Evolutionary conservation across 2,329 filamentous ascomycete genomes (phyloP).

Genomic region (Fusarium sp.): DNA sequence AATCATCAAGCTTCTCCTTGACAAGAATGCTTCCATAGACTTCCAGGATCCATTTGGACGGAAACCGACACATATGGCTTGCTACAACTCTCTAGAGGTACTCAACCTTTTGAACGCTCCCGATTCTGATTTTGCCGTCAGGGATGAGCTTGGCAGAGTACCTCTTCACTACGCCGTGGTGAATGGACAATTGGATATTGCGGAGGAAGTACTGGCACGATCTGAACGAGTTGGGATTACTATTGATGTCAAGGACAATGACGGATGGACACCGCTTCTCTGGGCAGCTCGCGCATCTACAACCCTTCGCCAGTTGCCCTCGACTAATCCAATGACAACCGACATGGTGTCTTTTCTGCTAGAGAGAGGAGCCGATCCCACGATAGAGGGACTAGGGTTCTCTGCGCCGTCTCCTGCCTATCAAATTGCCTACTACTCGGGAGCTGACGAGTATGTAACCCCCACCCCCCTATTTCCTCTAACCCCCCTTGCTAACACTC

Average conservation of each 20-base stretch:
- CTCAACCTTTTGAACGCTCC: background rate
- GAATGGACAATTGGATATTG: background rate
- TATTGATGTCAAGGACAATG: slow-evolving; percentile 1
- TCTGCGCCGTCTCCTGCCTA: background rate
- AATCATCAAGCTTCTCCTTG: background rate
- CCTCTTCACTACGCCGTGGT: slow-evolving; percentile 11
- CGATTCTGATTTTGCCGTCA: background rate
- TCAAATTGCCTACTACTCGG: background rate
- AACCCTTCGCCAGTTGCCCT: background rate
- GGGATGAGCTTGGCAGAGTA: slow-evolving; percentile 1
- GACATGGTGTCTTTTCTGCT: background rate
- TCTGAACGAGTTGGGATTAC: background rate
- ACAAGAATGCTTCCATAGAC: background rate
- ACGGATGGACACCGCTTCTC: slow-evolving; percentile 18
- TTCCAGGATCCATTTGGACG: background rate
- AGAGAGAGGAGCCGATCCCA: background rate
- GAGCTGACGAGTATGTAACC: background rate
- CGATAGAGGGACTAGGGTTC: background rate
- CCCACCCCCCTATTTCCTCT: too few relatives aligned
- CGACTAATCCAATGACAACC: background rate
- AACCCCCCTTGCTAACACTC: background rate
- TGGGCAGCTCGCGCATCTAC: slow-evolving; percentile 4
- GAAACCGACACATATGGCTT: slow-evolving; percentile 5
- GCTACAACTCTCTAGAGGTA: slow-evolving; percentile 8
- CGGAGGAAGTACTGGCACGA: background rate